A percentile compares a stretch with the other conserved stretches of the same genome.
Evolutionary conservation across 371 early-diverging fungal genomes (phyloP).

Genomic region (Dichotomocladium elegans): DNA sequence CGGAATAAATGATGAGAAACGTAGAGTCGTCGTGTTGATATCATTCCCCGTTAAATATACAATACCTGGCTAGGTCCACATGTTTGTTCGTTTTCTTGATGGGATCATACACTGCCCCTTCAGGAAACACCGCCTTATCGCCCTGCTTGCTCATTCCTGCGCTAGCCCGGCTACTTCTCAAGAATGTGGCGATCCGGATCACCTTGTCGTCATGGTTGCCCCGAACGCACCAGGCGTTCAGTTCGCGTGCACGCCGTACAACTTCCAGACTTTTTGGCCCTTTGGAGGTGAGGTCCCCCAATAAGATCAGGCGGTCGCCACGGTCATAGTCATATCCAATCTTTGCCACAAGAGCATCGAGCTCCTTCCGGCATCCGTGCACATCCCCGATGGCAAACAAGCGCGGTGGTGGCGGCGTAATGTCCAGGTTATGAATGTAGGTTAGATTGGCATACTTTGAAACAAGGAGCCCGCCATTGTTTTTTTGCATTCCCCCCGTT

Average conservation of each 20-base stretch:
- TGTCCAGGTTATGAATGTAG: slow-evolving; percentile 10
- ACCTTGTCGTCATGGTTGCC: slow-evolving; percentile 80
- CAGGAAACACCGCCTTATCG: slow-evolving; percentile 16
- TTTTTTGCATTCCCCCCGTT: no score
- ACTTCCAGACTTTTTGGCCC: slow-evolving; percentile 66
- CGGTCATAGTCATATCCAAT: slow-evolving; percentile 32
- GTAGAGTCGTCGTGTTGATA: not conserved
- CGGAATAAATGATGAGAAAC: not conserved
- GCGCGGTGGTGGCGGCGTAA: slow-evolving; percentile 13
- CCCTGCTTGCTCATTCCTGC: not conserved
- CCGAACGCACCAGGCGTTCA: slow-evolving; percentile 60
- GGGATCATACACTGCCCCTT: slow-evolving; percentile 37
- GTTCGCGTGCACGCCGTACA: slow-evolving; percentile 44
- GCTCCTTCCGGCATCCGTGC: slow-evolving; percentile 60
- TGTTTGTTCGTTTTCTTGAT: slow-evolving; percentile 37
- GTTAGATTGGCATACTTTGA: slow-evolving; percentile 43
- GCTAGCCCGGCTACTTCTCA: not conserved
- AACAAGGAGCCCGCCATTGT: not conserved
- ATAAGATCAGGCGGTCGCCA: slow-evolving; percentile 57
- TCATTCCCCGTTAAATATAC: no score
- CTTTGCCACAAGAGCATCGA: slow-evolving; percentile 45
- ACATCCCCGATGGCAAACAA: slow-evolving; percentile 75
- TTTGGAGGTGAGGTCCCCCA: slow-evolving; percentile 69
- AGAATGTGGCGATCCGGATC: slow-evolving; percentile 53
- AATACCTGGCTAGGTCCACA: slow-evolving; percentile 39